phyloP scores from a whole-genome alignment of 2,329 filamentous ascomycete species.

The Fusarium sp. region DNA sequence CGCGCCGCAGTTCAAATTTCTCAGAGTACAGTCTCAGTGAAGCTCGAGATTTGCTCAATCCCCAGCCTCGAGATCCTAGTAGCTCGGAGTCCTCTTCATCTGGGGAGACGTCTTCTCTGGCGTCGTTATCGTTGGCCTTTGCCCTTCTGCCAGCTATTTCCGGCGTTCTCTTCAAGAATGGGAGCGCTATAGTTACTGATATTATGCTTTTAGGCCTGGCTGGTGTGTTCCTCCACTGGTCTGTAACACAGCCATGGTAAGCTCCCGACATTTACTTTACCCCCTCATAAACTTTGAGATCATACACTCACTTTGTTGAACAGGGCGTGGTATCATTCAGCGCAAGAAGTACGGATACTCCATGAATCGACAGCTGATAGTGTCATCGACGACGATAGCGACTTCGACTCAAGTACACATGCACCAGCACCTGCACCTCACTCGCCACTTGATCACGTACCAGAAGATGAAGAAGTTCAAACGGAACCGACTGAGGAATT shows the following conservation, averaged over 20 bases:
- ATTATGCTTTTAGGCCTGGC: constrained; percentile 83
- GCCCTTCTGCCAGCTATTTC: constrained; percentile 88
- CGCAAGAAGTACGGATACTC: constrained; percentile 71
- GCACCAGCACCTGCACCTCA: constrained; percentile 36
- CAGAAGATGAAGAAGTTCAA: constrained; percentile 55
- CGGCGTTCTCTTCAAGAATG: constrained; percentile 87
- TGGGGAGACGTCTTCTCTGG: constrained; percentile 75
- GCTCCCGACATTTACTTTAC: constrained; percentile 39
- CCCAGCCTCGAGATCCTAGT: constrained; percentile 56
- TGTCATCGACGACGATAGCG: constrained; percentile 62
- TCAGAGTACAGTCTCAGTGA: constrained; percentile 81
- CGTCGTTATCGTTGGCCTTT: constrained; percentile 84
- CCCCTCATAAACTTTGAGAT: not conserved
- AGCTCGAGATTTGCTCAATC: constrained; percentile 76
- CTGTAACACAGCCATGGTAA: constrained; percentile 89
- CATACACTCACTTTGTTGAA: constrained; percentile 16
- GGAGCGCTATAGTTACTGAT: constrained; percentile 86
- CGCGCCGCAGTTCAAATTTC: constrained; percentile 81
- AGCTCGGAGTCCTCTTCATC: constrained; percentile 52
- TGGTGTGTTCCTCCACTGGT: constrained; percentile 92
- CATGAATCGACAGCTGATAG: constrained; percentile 60
- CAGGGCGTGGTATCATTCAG: constrained; percentile 75
- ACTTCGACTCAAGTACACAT: constrained; percentile 52
- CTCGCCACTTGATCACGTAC: constrained; percentile 58
- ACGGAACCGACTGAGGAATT: constrained; percentile 36